A percentile compares a stretch with the other conserved stretches of the same genome.
These are phyloP conservation scores for Fusarium napiforme DNA, from an alignment of 2,329 filamentous ascomycete genomes.

Conservation along the genomic window DNA sequence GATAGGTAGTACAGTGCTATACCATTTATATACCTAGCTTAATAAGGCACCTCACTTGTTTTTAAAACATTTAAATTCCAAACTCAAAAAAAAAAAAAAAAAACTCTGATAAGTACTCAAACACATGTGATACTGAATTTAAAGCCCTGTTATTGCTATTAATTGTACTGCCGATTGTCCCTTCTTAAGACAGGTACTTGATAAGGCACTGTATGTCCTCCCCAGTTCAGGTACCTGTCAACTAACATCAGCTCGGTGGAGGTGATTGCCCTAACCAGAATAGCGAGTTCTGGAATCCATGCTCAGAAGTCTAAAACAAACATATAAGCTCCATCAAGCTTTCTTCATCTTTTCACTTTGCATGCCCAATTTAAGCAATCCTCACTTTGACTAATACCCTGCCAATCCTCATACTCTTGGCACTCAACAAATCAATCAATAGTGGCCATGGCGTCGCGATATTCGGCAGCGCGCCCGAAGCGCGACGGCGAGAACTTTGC, in stretches of 20 bases:
- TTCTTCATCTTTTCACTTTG: constrained; percentile 19
- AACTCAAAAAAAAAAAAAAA: too few relatives aligned
- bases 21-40: background rate
- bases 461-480: constrained; percentile 79
- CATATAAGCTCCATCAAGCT: constrained; percentile 25
- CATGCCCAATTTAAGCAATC: constrained; percentile 1
- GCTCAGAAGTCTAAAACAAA: constrained; percentile 1
- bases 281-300: constrained; percentile 4
- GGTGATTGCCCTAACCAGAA: constrained; percentile 16
- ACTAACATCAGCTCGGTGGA: background rate
- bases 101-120: background rate
- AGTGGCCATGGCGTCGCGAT: constrained; percentile 64
- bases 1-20: background rate
- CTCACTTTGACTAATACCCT: background rate
- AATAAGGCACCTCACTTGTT: background rate
- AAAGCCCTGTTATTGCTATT: background rate
- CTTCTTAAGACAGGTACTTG: background rate
- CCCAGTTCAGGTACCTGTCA: background rate
- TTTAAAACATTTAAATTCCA: background rate
- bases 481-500: constrained; percentile 84
- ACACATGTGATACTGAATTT: background rate
- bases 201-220: background rate
- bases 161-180: background rate
- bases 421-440: background rate
- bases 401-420: background rate